Evolutionary conservation across 805 yeast genomes (phyloP).

Genomic region (Nakazawaea ambrosiae): DNA sequence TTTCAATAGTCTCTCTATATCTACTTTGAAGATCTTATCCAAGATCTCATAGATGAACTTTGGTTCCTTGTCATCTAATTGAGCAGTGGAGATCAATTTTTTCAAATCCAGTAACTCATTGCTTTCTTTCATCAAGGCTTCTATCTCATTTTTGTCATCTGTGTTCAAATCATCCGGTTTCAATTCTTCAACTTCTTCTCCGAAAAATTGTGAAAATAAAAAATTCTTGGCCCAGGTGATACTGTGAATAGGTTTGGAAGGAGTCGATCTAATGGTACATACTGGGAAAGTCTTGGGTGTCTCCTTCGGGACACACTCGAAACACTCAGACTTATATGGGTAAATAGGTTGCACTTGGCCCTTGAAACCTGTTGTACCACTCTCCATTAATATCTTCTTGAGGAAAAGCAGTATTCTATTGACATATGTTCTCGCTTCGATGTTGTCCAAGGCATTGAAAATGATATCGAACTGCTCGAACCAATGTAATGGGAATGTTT

Average conservation of each 20-base stretch:
- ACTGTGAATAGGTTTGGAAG: slow-evolving; percentile 93
- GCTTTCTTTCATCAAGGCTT: slow-evolving; percentile 56
- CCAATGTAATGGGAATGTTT: slow-evolving; percentile 68
- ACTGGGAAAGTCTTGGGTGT: slow-evolving; percentile 91
- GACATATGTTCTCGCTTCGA: slow-evolving; percentile 88
- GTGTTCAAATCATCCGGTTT: slow-evolving; percentile 43
- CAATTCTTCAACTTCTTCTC: slow-evolving; percentile 31
- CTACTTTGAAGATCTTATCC: slow-evolving; percentile 59
- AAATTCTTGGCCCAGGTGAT: slow-evolving; percentile 97
- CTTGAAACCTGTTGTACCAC: slow-evolving; percentile 91
- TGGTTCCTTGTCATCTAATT: slow-evolving; percentile 16
- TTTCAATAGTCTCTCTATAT: slow-evolving; percentile 63
- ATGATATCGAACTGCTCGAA: slow-evolving; percentile 68
- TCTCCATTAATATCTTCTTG: slow-evolving; percentile 74
- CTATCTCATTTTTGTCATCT: slow-evolving; percentile 57
- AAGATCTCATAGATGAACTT: slow-evolving; percentile 39
- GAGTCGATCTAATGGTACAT: slow-evolving; percentile 94
- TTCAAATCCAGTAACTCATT: slow-evolving; percentile 54
- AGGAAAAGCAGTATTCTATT: slow-evolving; percentile 75
- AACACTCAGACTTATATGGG: slow-evolving; percentile 82
- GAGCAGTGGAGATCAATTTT: slow-evolving; percentile 21
- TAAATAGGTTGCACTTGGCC: slow-evolving; percentile 93
- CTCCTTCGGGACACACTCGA: slow-evolving; percentile 82
- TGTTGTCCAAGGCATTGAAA: slow-evolving; percentile 89
- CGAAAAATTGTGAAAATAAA: slow-evolving; percentile 74